Base-by-base conservation (phyloP, 108 stramenopile species). In the Cylindrotheca closterium region DNA sequence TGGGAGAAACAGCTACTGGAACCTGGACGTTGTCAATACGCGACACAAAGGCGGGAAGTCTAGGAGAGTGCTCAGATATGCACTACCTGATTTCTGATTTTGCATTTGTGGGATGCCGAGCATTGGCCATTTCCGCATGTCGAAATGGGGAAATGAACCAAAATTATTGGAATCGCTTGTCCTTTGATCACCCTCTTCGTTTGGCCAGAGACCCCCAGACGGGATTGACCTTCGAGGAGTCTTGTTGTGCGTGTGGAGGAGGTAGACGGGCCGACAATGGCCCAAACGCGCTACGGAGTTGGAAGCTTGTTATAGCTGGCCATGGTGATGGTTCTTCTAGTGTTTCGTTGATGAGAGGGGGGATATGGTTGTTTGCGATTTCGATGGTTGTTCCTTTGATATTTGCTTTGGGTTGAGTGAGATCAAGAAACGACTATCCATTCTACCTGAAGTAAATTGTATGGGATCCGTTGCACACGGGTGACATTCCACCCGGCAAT, bases 221-320 rank as follows among this genome's bases (percentile, higher is more conserved):
- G 1, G 57, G 50, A 18, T 34, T 56, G 1, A 51, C 28, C 19
- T 8, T 53, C 3, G 28, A 51, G n/a, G 67, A 64, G 33, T 57
- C 75, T 25, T 77, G 75, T 53, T 77, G 75, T 19, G 51, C 21
- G 25, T 77, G 75, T 49, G 75, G 75, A 15, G 62, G 67, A 45
- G 64, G 68, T 32, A 21, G 46, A 21, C 7, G 30, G 12, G 42
- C 31, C 1, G 47, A 27, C 12, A 47, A 63, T 17, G 57, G 58
- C 26, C 2, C 26, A 4, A 54, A 70, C 48, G 19, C 45, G 3
- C 37, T 79, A 31, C 34, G n/a, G 15, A 25, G 56, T 0, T 79
- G 78, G 78, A 63, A 51, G 10, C 48, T 79, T 22, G 63, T 74
- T 22, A 24, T 79, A n/a, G n/a, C n/a, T n/a, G n/a, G n/a, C n/a